phyloP scores from a whole-genome alignment of 75 land plant species.

The Cryptomeria japonica region DNA sequence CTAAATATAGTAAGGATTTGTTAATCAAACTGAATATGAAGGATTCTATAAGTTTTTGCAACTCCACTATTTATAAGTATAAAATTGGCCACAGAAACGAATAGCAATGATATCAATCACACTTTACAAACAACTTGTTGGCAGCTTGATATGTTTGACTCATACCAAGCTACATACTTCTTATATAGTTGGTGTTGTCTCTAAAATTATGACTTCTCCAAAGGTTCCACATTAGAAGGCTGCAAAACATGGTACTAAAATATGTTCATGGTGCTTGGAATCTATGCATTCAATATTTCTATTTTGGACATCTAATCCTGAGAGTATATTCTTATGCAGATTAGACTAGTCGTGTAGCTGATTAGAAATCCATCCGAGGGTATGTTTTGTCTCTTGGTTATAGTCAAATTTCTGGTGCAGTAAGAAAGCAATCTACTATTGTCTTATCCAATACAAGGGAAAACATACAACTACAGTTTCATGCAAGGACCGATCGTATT shows the following conservation, averaged over 20 bases:
- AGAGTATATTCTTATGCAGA: neutral
- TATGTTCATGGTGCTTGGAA: neutral
- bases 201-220: neutral
- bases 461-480: neutral
- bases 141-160: neutral
- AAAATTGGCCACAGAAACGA: neutral
- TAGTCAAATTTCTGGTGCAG: no score
- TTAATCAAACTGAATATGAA: neutral
- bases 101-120: neutral
- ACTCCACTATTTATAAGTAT: neutral
- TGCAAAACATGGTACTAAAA: neutral
- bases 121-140: neutral
- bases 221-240: neutral
- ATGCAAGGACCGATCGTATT: neutral
- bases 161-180: neutral
- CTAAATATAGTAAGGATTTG: neutral
- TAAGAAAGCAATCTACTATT: no score
- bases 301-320: neutral
- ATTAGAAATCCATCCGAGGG: no score
- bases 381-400: no score
- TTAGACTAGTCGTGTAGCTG: neutral
- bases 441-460: neutral
- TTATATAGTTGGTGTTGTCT: neutral
- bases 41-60: neutral
- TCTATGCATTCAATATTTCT: neutral